Evolutionary conservation across 1,139 yeast species (phyloP).

Genomic region (Pichia sp.): DNA sequence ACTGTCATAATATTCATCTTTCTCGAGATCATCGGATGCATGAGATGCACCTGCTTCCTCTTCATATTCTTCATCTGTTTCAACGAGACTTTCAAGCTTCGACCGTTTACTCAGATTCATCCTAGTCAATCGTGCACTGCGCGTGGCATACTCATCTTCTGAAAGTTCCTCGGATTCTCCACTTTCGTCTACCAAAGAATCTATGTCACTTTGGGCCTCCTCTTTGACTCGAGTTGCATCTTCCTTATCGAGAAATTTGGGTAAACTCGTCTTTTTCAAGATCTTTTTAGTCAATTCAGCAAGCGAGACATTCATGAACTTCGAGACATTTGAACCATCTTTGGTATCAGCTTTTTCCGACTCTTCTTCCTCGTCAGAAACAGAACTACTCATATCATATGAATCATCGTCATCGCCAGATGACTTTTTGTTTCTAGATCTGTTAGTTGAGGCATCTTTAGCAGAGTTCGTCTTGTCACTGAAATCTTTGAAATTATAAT

Average conservation of each 20-base stretch:
- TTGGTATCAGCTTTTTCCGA: not conserved
- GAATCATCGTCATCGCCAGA: not conserved
- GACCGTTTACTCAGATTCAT: not conserved
- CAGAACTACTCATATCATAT: not conserved
- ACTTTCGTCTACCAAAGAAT: not conserved
- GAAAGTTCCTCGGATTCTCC: not conserved
- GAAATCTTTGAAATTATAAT: slow-evolving; percentile 14
- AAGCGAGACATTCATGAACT: slow-evolving; percentile 8
- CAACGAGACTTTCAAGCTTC: slow-evolving; percentile 4
- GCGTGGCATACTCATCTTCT: not conserved
- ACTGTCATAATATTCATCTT: not conserved
- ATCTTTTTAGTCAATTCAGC: slow-evolving; percentile 13
- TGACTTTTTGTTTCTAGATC: not conserved
- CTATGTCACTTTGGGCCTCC: not conserved
- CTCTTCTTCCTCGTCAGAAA: not conserved
- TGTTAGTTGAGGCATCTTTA: not conserved
- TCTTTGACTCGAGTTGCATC: not conserved
- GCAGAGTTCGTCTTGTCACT: not conserved
- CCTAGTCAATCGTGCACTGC: not conserved
- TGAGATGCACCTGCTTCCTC: not conserved
- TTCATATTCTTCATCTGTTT: slow-evolving; percentile 1
- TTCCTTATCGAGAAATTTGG: too few relatives aligned
- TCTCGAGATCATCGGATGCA: not conserved
- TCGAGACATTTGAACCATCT: not conserved
- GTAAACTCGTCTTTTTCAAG: slow-evolving; percentile 5